Evolutionary conservation across 495 filamentous ascomycete genomes (phyloP), one percentile per base, ranked within the genome.

Genomic region (Hyaloscypha hepaticicola): DNA sequence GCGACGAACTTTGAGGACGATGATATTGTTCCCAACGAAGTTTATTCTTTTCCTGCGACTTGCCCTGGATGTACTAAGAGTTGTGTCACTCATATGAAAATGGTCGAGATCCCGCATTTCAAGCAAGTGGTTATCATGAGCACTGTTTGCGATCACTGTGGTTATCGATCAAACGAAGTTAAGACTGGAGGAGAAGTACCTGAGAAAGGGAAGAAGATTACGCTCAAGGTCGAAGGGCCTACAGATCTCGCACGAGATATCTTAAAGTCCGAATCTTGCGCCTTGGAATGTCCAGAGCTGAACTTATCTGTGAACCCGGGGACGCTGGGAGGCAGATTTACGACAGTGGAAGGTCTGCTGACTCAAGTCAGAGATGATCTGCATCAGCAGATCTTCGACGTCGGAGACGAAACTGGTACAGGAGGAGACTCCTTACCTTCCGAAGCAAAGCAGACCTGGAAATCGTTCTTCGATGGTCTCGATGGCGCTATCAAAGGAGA

Each of bases 141-240:
- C 69, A 97, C 92, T 12, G 85, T 87, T 58, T 99, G 95, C 72
- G 85, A 90, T 28, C 79, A 89, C 76, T 99, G 95, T 73, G 93
- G 92, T n/a, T 97, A 97, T 76, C 88, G 90, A 58, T 92, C 86
- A 66, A 96, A 93, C 75, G 95, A 99, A 73, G 90, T 98, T 59
- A 97, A 97, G 80, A 96, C 96, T 1, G 96, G 96, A 66, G 96
- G 95, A 62, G 92, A 87, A 68, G 85, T 99, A 24, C 95, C 96
- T 7, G 88, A 88, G 55, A 90, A 90, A 74, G 95, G 95, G 51
- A 88, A 88, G 74, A 89, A 85, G 56, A 95, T 97, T 60, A 92
- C 84, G 1, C 80, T 99, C 49, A 77, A 78, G 48, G 91, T 98
- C 25, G 82, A 89, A 69, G 87, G 78, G 34, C 71, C 79, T n/a